Base-by-base conservation (phyloP, 305 asterid genomes). In the Petunia hybrid region DNA sequence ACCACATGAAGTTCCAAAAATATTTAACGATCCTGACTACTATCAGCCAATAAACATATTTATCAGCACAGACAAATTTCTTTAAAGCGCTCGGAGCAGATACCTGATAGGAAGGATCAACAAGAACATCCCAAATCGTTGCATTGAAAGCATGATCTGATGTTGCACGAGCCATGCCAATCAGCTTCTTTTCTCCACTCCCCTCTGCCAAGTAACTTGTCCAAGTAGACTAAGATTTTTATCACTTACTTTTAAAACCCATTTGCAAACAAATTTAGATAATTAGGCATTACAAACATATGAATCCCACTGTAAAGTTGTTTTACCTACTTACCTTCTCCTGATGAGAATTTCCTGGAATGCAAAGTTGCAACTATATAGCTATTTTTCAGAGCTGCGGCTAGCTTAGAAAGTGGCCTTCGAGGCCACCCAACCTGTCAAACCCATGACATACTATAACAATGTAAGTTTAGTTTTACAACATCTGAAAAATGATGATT, bases 61-160 rank as follows among this genome's bases (percentile, higher is more conserved):
- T 61, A 51, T 81, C 65, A 38, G 75, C 48, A 62, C 43, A 39
- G 53, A 63, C 57, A 62, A 78, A 61, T 10, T 38, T 65, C 59
- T 46, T 35, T 77, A 74, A 60, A 82, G 66, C 6, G 48, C 78
- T 43, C 35, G 39, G 78, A 7, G 16, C 9, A 59, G 76, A 45
- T 86, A 96, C 99, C 97, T 94, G 98, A 90, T 97, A 94, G 53
- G 97, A 82, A 88, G 99, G 99, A 86, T 97, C 98, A 79, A 97
- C 98, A 69, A 97, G 97, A 86, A 97, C 99, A 90, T 97, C 99
- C 99, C 99, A 97, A 61, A 97, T 94, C 64, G 99, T 97, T 68
- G 99, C 99, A 87, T 97, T 97, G 92, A 97, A 97, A 82, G 92
- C 99, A 86, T 97, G 99, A 86, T 97, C 99, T 70, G 98, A 97